These are phyloP conservation scores for Thalassiosira sp. DNA, from an alignment of 352 stramenopile species.

Conservation along the genomic window DNA sequence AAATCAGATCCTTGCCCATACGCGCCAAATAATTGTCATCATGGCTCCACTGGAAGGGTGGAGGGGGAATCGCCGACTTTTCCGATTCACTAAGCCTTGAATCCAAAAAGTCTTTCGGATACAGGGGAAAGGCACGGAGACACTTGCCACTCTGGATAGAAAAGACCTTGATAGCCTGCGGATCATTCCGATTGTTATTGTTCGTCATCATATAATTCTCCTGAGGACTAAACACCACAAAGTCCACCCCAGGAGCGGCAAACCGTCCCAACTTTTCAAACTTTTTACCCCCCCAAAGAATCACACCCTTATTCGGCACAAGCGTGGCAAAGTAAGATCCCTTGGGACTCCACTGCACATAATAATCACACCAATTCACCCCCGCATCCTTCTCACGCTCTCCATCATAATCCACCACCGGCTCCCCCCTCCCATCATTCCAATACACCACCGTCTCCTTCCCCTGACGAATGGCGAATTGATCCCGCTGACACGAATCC, in stretches of 20 bases:
- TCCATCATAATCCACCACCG: slow-evolving; percentile 93
- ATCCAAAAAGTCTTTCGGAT: slow-evolving; percentile 76
- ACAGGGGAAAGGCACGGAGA: slow-evolving; percentile 80
- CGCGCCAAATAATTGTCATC: slow-evolving; percentile 95
- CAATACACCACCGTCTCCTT: slow-evolving; percentile 96
- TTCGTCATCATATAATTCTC: slow-evolving; percentile 97
- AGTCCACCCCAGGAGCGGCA: slow-evolving; percentile 92
- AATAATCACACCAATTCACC: slow-evolving; percentile 96
- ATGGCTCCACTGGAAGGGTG: slow-evolving; percentile 92
- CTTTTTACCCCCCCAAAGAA: slow-evolving; percentile 94
- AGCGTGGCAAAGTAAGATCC: slow-evolving; percentile 95
- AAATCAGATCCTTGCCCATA: slow-evolving; percentile 89
- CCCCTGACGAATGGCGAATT: slow-evolving; percentile 93
- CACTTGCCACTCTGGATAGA: slow-evolving; percentile 89
- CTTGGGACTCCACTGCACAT: slow-evolving; percentile 95
- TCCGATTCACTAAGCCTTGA: slow-evolving; percentile 81
- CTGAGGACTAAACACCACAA: slow-evolving; percentile 92
- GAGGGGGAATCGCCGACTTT: slow-evolving; percentile 71
- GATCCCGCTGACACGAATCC: slow-evolving; percentile 90
- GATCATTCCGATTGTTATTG: slow-evolving; percentile 89
- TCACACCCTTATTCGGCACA: slow-evolving; percentile 96
- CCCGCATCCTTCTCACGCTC: slow-evolving; percentile 93
- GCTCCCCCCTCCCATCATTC: slow-evolving; percentile 85
- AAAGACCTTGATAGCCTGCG: slow-evolving; percentile 96
- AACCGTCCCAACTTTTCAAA: slow-evolving; percentile 98